A percentile compares a stretch with the other conserved stretches of the same genome.
These are phyloP conservation scores for Cymbopogon flexuosus DNA, from an alignment of 202 grass and related monocot species.

Conservation along the genomic window DNA sequence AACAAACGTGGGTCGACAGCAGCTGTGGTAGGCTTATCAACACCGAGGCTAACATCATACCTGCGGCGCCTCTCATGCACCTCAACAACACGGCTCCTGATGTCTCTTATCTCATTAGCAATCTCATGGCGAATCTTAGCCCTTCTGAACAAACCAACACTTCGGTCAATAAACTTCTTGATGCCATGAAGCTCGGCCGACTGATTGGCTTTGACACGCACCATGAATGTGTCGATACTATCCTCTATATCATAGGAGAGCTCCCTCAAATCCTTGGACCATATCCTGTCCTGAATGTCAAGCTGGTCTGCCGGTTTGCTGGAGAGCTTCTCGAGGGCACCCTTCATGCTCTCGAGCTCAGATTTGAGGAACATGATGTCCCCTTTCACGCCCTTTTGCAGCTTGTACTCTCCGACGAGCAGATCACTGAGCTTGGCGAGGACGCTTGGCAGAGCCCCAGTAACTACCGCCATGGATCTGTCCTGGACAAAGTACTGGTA, in stretches of 20 bases:
- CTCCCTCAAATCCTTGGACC: not conserved
- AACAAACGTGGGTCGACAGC: not conserved
- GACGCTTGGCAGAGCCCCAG: not conserved
- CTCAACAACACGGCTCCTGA: not conserved
- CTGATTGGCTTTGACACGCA: not conserved
- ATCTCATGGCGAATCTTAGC: not conserved
- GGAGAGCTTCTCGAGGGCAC: not conserved
- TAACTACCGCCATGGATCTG: not conserved
- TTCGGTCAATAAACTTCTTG: not conserved
- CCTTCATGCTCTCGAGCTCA: not conserved
- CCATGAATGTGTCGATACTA: not conserved
- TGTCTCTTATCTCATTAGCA: not conserved
- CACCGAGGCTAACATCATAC: not conserved
- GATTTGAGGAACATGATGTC: not conserved
- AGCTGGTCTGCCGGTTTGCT: not conserved
- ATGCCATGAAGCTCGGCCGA: not conserved
- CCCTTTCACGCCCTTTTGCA: not conserved
- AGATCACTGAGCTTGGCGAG: not conserved
- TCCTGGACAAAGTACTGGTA: too few relatives aligned
- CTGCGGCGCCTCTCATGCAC: not conserved
- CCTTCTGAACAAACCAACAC: not conserved
- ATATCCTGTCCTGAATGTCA: not conserved
- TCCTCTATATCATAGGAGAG: constrained; percentile 7
- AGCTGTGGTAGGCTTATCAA: not conserved
- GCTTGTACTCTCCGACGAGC: not conserved